Evolutionary conservation across 768 basidiomycete genomes (phyloP), one percentile per base, ranked within the genome.

Genomic region (Amanita pallidorosea): DNA sequence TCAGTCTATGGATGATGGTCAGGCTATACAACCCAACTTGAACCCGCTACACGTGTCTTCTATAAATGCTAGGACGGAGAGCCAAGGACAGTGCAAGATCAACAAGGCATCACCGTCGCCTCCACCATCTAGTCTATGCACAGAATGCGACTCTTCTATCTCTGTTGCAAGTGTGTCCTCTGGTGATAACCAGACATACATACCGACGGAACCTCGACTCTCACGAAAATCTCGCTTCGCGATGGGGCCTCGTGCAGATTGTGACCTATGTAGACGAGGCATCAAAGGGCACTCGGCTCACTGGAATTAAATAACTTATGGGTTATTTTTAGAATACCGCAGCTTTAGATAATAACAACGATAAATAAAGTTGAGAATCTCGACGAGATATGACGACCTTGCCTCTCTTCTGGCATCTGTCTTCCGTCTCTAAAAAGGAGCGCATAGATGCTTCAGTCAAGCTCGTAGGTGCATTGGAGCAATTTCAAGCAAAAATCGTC

Each of bases 391-490:
- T 91, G 81, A 79, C 86, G 34, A 94, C 91, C 31, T 79, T 97
- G 50, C 87, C 90, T 12, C 76, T 96, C 31, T 97, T 93, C 75
- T 96, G 93, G 93, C 74, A 92, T 64, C 73, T 97, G 48, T 94
- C 93, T 13, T 89, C 88, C 2, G 70, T 79, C 1, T 79, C 78
- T 17, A 89, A 82, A 68, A 81, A 83, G 51, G 83, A 89, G 54
- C 83, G 93, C 7, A 61, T 95, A 33, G 81, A 85, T 57, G 86
- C 93, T 12, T 93, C 93, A 2, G 83, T 87, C 25, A 87, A 91
- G 63, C 82, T 97, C 46, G 65, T 95, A 52, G 70, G 71, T 15
- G 73, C 88, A 17, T 77, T 97, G 57, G 85, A 94, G 67, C 81
- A 84, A 55, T 94, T 96, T 61, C 93, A 97, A 67, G 64, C 75